These are phyloP conservation scores for Nannochloropsis salina DNA, from an alignment of 108 stramenopile species.

Conservation along the genomic window DNA sequence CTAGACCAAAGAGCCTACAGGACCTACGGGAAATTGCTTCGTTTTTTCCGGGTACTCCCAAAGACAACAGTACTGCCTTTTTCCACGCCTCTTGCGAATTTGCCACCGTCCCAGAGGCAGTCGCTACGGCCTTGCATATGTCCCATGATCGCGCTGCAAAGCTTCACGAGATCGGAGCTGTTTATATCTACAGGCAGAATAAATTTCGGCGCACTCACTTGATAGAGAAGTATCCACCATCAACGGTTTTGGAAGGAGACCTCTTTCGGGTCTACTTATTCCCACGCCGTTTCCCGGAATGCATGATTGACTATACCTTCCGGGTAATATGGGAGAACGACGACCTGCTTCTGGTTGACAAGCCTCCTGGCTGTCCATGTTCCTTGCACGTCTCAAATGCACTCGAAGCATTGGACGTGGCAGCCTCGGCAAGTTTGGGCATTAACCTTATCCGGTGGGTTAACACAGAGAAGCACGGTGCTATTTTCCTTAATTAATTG, in stretches of 20 bases:
- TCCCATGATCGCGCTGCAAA: neutral
- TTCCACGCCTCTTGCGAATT: neutral
- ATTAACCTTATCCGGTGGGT: neutral
- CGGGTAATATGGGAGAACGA: neutral
- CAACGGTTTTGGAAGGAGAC: neutral
- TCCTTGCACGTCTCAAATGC: constrained; percentile 4
- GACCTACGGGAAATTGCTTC: neutral
- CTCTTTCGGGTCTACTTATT: constrained; percentile 3
- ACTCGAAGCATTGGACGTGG: neutral
- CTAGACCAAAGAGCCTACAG: neutral
- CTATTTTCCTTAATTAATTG: neutral
- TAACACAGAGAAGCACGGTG: neutral
- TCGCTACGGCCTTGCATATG: constrained; percentile 1
- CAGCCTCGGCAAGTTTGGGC: neutral
- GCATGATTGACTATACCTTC: constrained; percentile 10
- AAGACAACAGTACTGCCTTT: neutral
- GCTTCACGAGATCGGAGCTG: constrained; percentile 19
- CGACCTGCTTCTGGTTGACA: neutral
- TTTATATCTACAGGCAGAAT: neutral
- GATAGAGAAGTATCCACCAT: neutral
- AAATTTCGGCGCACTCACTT: neutral
- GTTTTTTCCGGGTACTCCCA: neutral
- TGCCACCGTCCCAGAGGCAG: constrained; percentile 10
- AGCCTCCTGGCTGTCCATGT: neutral
- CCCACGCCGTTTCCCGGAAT: neutral